Evolutionary conservation across 345 rosid species (phyloP).

Genomic region (Brassica juncea): DNA sequence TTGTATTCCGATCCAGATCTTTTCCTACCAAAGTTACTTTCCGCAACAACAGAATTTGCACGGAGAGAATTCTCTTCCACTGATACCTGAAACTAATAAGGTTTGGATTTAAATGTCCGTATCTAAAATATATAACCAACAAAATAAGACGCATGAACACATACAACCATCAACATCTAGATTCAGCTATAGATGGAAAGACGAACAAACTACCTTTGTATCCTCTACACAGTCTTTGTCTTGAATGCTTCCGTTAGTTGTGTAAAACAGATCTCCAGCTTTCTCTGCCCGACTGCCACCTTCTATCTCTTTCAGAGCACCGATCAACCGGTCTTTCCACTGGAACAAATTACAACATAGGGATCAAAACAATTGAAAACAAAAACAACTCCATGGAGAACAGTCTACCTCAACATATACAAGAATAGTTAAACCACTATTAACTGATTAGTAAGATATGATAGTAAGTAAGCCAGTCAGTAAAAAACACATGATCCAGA

Average conservation of each 20-base stretch:
- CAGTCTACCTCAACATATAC: neutral
- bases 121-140: slow-evolving; percentile 6
- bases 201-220: slow-evolving; percentile 49
- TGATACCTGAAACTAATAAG: slow-evolving; percentile 37
- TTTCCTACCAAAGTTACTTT: slow-evolving; percentile 54
- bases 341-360: slow-evolving; percentile 41
- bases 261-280: slow-evolving; percentile 47
- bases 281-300: slow-evolving; percentile 55
- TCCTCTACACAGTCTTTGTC: slow-evolving; percentile 49
- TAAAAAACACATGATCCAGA: slow-evolving; percentile 8
- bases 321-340: slow-evolving; percentile 89
- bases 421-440: slow-evolving; percentile 12
- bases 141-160: neutral
- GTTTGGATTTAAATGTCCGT: slow-evolving; percentile 21
- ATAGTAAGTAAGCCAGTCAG: slow-evolving; percentile 18
- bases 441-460: slow-evolving; percentile 11
- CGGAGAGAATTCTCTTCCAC: slow-evolving; percentile 53
- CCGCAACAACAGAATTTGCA: slow-evolving; percentile 46
- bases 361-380: slow-evolving; percentile 16
- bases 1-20: slow-evolving; percentile 62
- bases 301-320: slow-evolving; percentile 74
- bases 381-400: slow-evolving; percentile 6
- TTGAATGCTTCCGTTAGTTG: slow-evolving; percentile 53
- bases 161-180: slow-evolving; percentile 24
- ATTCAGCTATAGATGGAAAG: slow-evolving; percentile 26